These are phyloP conservation scores for Mycena crocata DNA, from an alignment of 768 basidiomycete genomes.

Conservation along the genomic window DNA sequence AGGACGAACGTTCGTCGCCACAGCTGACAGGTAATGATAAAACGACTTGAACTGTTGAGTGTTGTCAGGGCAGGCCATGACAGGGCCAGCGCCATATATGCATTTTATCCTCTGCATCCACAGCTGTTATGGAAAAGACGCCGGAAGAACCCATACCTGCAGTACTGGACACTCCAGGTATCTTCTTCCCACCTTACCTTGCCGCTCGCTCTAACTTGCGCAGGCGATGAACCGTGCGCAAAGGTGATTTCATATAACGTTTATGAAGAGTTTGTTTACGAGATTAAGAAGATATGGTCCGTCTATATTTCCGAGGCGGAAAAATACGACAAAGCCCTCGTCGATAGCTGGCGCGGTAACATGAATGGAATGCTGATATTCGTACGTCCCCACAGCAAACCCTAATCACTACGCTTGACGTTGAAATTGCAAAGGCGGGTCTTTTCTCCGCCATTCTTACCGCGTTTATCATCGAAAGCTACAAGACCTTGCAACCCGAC, in stretches of 20 bases:
- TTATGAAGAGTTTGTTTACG: too few species aligned
- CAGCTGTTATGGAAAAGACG: conserved; percentile 14
- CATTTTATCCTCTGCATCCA: not conserved
- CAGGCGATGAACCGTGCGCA: conserved; percentile 36
- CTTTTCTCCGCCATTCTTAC: conserved; percentile 33
- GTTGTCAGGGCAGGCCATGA: too few species aligned
- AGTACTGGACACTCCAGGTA: conserved; percentile 30
- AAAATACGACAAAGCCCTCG: conserved; percentile 34
- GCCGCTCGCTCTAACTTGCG: not conserved
- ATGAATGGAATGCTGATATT: conserved; percentile 35
- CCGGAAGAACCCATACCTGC: conserved; percentile 18
- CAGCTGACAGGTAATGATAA: too few species aligned
- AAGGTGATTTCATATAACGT: too few species aligned
- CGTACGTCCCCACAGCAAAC: conserved; percentile 3
- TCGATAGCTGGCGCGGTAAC: conserved; percentile 29
- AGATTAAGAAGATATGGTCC: conserved; percentile 32
- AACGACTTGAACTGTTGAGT: too few species aligned
- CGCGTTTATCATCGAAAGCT: conserved; percentile 34
- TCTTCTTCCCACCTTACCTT: not conserved
- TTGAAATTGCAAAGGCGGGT: conserved; percentile 24
- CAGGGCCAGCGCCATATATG: too few species aligned
- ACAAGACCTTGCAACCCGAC: conserved; percentile 16
- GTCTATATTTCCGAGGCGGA: conserved; percentile 35
- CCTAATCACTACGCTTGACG: not conserved
- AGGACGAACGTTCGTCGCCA: too few species aligned